A percentile compares a stretch with the other conserved stretches of the same genome.
These are phyloP conservation scores for Aspergillus bridgeri DNA, from an alignment of 495 filamentous ascomycete genomes.

Conservation along the genomic window DNA sequence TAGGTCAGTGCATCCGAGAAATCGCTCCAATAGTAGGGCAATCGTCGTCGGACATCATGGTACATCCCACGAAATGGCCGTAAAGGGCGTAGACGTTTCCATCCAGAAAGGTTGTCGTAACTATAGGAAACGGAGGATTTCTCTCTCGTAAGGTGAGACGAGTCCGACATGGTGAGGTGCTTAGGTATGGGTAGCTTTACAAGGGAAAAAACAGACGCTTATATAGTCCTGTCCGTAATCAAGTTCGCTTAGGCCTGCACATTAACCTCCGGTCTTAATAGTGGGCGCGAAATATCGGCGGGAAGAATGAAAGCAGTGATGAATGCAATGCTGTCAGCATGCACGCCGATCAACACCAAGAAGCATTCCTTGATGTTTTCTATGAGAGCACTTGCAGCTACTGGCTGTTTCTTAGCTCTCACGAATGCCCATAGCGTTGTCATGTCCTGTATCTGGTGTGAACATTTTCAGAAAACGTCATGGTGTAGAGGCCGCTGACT, in stretches of 20 bases:
- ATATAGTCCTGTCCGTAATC: not conserved
- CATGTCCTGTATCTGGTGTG: not conserved
- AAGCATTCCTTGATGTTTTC: not conserved
- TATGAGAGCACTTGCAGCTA: not conserved
- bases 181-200: not conserved
- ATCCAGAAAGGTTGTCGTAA: constrained; percentile 14
- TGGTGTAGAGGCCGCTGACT: constrained; percentile 6
- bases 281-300: not conserved
- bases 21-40: constrained; percentile 66
- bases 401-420: not conserved
- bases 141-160: constrained; percentile 6
- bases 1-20: constrained; percentile 72
- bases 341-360: not conserved
- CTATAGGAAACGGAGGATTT: constrained; percentile 12
- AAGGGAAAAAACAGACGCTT: not conserved
- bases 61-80: constrained; percentile 50
- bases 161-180: constrained; percentile 6
- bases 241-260: not conserved
- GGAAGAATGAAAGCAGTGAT: not conserved
- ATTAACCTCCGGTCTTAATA: not conserved
- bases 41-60: constrained; percentile 61
- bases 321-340: not conserved
- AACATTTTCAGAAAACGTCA: not conserved
- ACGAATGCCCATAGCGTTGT: not conserved
- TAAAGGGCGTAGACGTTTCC: constrained; percentile 14